Percentiles rank a stretch among this genome's conserved stretches.
These are phyloP conservation scores for Neopestalotiopsis clavispora DNA, from an alignment of 2,329 filamentous ascomycete genomes.

Conservation along the genomic window DNA sequence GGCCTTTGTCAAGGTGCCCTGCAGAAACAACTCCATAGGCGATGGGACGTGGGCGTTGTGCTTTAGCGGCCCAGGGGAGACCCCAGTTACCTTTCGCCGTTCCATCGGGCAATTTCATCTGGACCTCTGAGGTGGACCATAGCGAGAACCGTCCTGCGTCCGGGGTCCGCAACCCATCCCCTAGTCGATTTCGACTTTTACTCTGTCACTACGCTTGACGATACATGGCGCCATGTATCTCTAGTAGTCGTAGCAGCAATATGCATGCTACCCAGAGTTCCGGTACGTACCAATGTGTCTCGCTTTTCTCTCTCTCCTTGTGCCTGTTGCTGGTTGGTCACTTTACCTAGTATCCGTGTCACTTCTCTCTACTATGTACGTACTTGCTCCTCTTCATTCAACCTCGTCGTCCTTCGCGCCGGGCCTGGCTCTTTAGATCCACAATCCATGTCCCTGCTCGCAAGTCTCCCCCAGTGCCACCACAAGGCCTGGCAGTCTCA, in stretches of 20 bases:
- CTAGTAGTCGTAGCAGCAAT: background rate
- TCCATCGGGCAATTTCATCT: constrained; percentile 51
- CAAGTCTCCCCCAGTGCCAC: constrained; percentile 28
- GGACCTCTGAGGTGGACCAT: constrained; percentile 32
- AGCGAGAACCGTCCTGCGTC: constrained; percentile 39
- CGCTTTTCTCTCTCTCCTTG: constrained; percentile 8
- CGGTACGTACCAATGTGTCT: background rate
- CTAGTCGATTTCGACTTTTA: background rate
- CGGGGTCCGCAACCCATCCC: constrained; percentile 31
- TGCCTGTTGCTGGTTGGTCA: background rate
- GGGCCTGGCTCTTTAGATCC: constrained; percentile 27
- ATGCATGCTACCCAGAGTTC: background rate
- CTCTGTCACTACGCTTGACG: background rate
- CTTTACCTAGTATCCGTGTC: constrained; percentile 18
- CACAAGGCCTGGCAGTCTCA: constrained; percentile 27
- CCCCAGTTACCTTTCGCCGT: constrained; percentile 35
- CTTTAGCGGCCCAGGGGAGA: constrained; percentile 29
- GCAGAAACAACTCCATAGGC: constrained; percentile 27
- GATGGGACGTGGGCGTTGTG: constrained; percentile 31
- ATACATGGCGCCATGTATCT: constrained; percentile 2
- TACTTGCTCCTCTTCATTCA: constrained; percentile 1
- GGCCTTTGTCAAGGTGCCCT: constrained; percentile 1
- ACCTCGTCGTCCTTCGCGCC: constrained; percentile 4
- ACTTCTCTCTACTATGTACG: constrained; percentile 7
- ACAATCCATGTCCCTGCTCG: constrained; percentile 37